A percentile compares a stretch with the other conserved stretches of the same genome.
phyloP scores from a whole-genome alignment of 73 alveolate species.

The Paramecium caudatum region DNA sequence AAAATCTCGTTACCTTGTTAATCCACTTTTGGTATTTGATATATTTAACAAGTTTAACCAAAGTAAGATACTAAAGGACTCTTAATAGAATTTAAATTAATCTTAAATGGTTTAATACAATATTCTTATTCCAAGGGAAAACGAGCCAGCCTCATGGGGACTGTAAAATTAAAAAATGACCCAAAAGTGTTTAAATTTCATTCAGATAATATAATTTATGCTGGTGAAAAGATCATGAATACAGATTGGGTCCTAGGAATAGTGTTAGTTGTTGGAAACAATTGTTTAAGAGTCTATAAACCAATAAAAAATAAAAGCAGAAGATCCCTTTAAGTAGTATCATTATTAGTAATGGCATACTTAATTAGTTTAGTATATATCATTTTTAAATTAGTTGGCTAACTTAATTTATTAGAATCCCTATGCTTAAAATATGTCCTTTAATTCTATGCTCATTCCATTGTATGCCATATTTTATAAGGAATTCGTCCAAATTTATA shows the following conservation, averaged over 20 bases:
- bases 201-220: slow-evolving; percentile 13
- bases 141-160: slow-evolving; percentile 15
- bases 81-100: slow-evolving; percentile 8
- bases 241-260: slow-evolving; percentile 68
- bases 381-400: not conserved
- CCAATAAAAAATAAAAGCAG: not conserved
- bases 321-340: not conserved
- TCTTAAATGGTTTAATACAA: slow-evolving; percentile 23
- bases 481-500: not conserved
- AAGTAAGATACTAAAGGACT: slow-evolving; percentile 58
- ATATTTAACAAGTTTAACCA: not conserved
- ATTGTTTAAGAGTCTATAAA: slow-evolving; percentile 42
- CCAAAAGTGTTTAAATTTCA: slow-evolving; percentile 60
- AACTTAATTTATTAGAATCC: not conserved
- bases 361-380: not conserved
- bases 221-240: slow-evolving; percentile 37
- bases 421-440: not conserved
- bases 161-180: slow-evolving; percentile 55
- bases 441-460: slow-evolving; percentile 25
- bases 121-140: slow-evolving; percentile 20
- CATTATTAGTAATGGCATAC: not conserved
- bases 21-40: slow-evolving; percentile 15
- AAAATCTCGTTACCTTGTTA: slow-evolving; percentile 2
- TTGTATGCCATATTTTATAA: not conserved
- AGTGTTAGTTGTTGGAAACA: slow-evolving; percentile 47